Evolutionary conservation across 768 basidiomycete genomes (phyloP).

Genomic region (Zangia roseola): DNA sequence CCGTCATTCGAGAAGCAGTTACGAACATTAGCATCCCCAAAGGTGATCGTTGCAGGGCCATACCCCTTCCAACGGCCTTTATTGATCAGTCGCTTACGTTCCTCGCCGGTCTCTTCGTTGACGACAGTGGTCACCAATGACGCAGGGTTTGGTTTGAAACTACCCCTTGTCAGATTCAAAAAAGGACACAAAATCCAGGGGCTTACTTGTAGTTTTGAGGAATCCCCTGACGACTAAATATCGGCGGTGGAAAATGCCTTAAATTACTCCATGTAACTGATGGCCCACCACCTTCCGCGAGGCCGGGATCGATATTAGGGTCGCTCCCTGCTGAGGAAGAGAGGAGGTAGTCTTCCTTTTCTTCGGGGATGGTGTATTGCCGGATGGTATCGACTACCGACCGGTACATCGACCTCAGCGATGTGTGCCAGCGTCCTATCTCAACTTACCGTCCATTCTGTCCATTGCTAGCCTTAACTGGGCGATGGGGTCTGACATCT

Average conservation of each 20-base stretch:
- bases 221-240: conserved; percentile 81
- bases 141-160: conserved; percentile 76
- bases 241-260: conserved; percentile 81
- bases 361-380: conserved; percentile 65
- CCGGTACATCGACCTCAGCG: conserved; percentile 2
- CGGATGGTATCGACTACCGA: conserved; percentile 67
- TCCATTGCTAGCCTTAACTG: conserved; percentile 73
- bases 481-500: conserved; percentile 65
- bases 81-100: conserved; percentile 82
- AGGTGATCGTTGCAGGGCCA: conserved; percentile 70
- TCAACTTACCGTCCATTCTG: conserved; percentile 73
- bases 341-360: conserved; percentile 61
- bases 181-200: background rate
- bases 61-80: conserved; percentile 83
- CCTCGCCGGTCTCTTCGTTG: conserved; percentile 77
- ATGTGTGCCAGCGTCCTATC: background rate
- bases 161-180: conserved; percentile 25
- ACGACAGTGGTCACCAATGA: conserved; percentile 66
- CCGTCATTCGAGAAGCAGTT: background rate
- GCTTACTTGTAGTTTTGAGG: conserved; percentile 79
- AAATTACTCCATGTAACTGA: conserved; percentile 51
- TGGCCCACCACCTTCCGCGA: conserved; percentile 18
- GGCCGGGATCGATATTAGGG: conserved; percentile 54
- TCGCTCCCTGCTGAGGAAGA: conserved; percentile 28
- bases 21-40: conserved; percentile 51